phyloP scores from a whole-genome alignment of 495 filamentous ascomycete species.

The Daldinia caldariorum region DNA sequence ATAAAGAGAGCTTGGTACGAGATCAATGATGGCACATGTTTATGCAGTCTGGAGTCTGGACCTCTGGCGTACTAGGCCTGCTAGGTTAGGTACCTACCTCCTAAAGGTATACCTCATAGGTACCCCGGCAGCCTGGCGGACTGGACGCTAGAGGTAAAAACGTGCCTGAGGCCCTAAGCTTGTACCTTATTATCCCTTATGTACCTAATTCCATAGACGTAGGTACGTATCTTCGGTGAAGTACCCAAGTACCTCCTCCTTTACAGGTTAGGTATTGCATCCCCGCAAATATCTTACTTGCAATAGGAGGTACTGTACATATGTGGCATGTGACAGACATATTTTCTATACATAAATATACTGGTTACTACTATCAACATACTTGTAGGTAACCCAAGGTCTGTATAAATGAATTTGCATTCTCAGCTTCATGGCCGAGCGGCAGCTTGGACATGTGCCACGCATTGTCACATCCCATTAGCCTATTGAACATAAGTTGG shows the following conservation, averaged over 20 bases:
- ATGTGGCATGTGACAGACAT: not conserved
- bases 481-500: too few species aligned
- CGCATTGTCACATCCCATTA: too few species aligned
- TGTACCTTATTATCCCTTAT: constrained; percentile 18
- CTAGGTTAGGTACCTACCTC: not conserved
- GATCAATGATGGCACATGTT: not conserved
- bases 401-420: too few species aligned
- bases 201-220: too few species aligned
- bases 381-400: too few species aligned
- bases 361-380: too few species aligned
- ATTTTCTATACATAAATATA: not conserved
- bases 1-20: not conserved
- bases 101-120: too few species aligned
- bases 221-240: not conserved
- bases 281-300: constrained; percentile 7
- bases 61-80: too few species aligned
- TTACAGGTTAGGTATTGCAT: constrained; percentile 16
- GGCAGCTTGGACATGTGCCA: too few species aligned
- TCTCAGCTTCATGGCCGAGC: too few species aligned
- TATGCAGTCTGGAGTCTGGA: not conserved
- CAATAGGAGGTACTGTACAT: not conserved
- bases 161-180: not conserved
- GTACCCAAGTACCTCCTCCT: constrained; percentile 1
- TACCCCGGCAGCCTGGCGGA: too few species aligned
- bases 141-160: too few species aligned